Evolutionary conservation across 768 basidiomycete genomes (phyloP), one percentile per base, ranked within the genome.

Genomic region (Termitomyces sp.): DNA sequence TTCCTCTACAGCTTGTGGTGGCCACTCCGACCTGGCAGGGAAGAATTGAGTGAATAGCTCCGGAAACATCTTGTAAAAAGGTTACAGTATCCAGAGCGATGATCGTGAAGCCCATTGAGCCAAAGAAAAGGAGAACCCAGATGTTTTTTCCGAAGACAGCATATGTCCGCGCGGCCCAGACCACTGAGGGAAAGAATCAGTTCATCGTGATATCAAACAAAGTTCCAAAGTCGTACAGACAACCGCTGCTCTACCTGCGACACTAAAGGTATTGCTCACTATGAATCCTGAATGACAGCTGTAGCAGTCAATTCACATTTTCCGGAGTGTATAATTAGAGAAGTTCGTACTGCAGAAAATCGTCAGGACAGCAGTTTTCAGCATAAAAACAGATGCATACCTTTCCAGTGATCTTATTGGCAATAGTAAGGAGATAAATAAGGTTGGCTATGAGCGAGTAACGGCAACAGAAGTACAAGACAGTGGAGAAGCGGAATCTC

Each of bases 391-490:
- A 50, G 42, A 39, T 4, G 10, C 8, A 23, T 27, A 54, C 53
- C 54, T 61, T 57, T 62, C 50, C 50, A 40, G 37, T 39, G 23
- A 67, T 59, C 35, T 61, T 62, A 12, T 61, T 58, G 14, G 62
- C 19, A 16, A 68, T 64, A 11, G 55, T 54, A 23, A 71, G 61
- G n/a, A 70, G 63, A 55, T 63, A 71, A 0, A 70, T 25, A 7
- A 70, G 32, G 52, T 70, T 70, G 28, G 63, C 66, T 1, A 64
- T 44, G 23, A 71, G 51, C 9, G 66, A 59, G 46, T 69, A 71
- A 34, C 70, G 67, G 50, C 64, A 70, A 28, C 64, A 61, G 34
- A 64, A 47, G 52, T 71, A 70, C 5, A 71, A 61, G 25, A 66
- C 10, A 9, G 66, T 70, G 7, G 70, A 68, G 8, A 67, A 44